Evolutionary conservation across 2,329 filamentous ascomycete genomes (phyloP), one percentile per base, ranked within the genome.

Genomic region (Malbranchea zuffiana): DNA sequence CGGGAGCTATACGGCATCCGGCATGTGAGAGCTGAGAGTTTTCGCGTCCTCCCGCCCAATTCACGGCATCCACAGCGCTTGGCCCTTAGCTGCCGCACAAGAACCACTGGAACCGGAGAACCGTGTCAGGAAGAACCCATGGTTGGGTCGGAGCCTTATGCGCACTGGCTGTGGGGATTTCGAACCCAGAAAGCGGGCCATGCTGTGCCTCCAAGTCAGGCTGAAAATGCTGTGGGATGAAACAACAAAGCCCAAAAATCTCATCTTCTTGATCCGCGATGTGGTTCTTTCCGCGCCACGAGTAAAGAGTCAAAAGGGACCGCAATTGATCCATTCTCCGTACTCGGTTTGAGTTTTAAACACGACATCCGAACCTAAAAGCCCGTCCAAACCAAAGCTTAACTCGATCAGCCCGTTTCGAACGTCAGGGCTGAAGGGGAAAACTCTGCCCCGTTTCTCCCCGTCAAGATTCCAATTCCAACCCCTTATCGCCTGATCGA

Each of bases 1-100:
- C 37, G 37, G 37, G 37, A 40, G 25, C 37, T 40, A 40, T 31
- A 35, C 31, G 32, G 8, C 16, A 31, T 35, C 31, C 26, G 37
- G 32, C 26, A 40, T 35, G 26, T 35, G 27, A 40, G 25, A 13
- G 32, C 25, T 27, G 26, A 32, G 27, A 26, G 20, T 20, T 20
- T 23, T 35, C 26, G 37, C 34, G 36, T 39, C 34, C n/a, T n/a
- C n/a, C 34, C 36, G 24, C 13, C 25, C 31, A n/a, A 25, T 8
- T 5, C 7, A n/a, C 5, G 15, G 16, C 16, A 25, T 12, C 20
- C 17, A 13, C 28, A 15, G 20, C 21, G 11, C 21, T 28, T 32
- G 30, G 17, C 5, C 29, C 29, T 34, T 39, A 20, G 30, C 29
- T 34, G 36, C 36, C 30, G 36, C 36, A 23, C 29, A 31, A 3